Conservation (phyloP, 768 basidiomycete genomes). For the Kwoniella botswanensis region DNA sequence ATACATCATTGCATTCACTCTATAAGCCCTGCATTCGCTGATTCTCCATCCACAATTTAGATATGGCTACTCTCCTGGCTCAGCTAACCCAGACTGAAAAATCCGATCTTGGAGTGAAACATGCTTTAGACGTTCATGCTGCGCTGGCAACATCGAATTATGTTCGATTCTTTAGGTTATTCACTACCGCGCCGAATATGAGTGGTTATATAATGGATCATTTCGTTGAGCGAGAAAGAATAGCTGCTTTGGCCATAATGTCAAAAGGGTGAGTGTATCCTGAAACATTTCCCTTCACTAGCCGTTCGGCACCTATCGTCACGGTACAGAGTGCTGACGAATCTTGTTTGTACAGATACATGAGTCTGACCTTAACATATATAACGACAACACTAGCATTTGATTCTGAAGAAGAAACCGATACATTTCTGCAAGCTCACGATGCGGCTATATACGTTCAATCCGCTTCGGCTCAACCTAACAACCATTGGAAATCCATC, state of each 20-base stretch:
- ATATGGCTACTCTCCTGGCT: constrained; percentile 95
- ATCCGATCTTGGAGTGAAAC: constrained; percentile 74
- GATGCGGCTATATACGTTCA: constrained; percentile 66
- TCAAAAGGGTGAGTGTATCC: constrained; percentile 78
- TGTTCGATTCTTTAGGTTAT: constrained; percentile 85
- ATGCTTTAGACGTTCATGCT: constrained; percentile 87
- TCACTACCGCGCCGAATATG: constrained; percentile 88
- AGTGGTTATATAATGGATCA: constrained; percentile 99
- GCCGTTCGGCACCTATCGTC: too few relatives aligned
- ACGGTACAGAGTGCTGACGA: background rate
- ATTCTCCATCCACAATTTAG: constrained; percentile 60
- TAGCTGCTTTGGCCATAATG: constrained; percentile 83
- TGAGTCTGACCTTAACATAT: constrained; percentile 74
- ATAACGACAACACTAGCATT: constrained; percentile 83
- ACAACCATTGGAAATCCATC: constrained; percentile 60
- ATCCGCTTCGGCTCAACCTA: constrained; percentile 7
- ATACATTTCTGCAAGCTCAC: constrained; percentile 74
- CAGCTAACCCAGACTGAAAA: constrained; percentile 95
- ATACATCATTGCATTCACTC: background rate
- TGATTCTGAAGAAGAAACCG: constrained; percentile 68
- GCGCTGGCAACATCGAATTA: constrained; percentile 93
- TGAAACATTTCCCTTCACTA: background rate
- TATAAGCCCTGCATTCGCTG: background rate
- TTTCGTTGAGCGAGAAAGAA: constrained; percentile 89
- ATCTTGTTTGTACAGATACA: constrained; percentile 68